Base-by-base conservation (phyloP, 2,329 filamentous ascomycete genomes). In the Tetracladium maxilliforme region DNA sequence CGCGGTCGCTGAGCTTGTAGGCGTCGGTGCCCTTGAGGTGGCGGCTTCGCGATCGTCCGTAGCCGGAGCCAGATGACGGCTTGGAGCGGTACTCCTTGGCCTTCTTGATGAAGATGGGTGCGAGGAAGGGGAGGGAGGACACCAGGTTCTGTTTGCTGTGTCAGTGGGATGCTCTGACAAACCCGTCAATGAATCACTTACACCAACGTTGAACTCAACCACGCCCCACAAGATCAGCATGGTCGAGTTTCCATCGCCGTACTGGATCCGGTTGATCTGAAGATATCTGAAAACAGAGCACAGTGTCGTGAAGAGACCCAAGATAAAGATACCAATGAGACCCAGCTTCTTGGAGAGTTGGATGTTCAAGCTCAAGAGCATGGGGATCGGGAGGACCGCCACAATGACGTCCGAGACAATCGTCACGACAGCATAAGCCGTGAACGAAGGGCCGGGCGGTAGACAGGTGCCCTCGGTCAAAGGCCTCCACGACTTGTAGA, bases 161-260 rank as follows among this genome's bases (percentile, higher is more conserved):
- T 29, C 18, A 28, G 21, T 16, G 26, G 21, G 18, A 19, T 19
- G n/a, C 27, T n/a, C 19, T n/a, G 16, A 4, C 14, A 7, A n/a
- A n/a, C n/a, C 16, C 5, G 9, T 17, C 10, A 22, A 15, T 2
- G 13, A 11, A 10, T 12, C 13, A 35, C 59, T 38, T 51, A 66
- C 62, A 8, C 64, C 63, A 16, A 67, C 54, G 33, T 68, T 67
- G 41, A 68, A 62, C 37, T 69, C 64, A 28, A 69, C 60, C 3
- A 56, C 60, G 5, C 64, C 64, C 63, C 63, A 69, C 1, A 68
- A 43, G 1, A 69, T 51, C 8, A 69, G 46, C 55, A 64, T 61
- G 5, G 64, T 67, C 1, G 63, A 65, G 34, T 66, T 62, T 7
- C 62, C 60, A 19, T 65, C 59, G 3, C 57, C 58, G 9, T 45